Percentiles rank a stretch among this genome's conserved stretches.
Evolutionary conservation across 371 early-diverging fungal species (phyloP).

Genomic region (Batkoa obscura): DNA sequence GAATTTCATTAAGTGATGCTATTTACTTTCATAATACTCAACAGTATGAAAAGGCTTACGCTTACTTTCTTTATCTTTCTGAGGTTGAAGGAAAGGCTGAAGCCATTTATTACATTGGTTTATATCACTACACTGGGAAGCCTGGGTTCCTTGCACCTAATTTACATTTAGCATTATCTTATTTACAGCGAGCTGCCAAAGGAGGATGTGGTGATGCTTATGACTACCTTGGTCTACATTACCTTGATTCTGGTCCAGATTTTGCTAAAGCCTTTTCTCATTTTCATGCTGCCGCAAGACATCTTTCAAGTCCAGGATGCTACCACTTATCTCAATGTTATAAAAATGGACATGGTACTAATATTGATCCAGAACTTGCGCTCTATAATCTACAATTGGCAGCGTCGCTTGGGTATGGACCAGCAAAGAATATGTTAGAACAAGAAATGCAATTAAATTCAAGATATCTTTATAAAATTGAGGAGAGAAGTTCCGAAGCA

Average conservation of each 20-base stretch:
- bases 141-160: not conserved
- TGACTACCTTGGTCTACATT: constrained; percentile 1
- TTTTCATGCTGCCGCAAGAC: constrained; percentile 1
- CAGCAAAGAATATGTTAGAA: not conserved
- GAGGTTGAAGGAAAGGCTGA: not conserved
- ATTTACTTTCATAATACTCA: not conserved
- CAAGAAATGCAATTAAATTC: no score
- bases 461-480: no score
- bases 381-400: not conserved
- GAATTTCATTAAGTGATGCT: not conserved
- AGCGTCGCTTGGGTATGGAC: not conserved
- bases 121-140: constrained; percentile 3
- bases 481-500: no score
- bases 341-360: not conserved
- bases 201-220: not conserved
- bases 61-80: not conserved
- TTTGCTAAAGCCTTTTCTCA: not conserved
- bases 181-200: not conserved
- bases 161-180: not conserved
- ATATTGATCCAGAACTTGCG: not conserved
- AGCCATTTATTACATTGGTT: not conserved
- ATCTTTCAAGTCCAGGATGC: not conserved
- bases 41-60: not conserved
- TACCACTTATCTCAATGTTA: constrained; percentile 4
- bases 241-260: not conserved